Evolutionary conservation across 1,284 basidiomycete species (phyloP).

Genomic region (Pterula multifida): DNA sequence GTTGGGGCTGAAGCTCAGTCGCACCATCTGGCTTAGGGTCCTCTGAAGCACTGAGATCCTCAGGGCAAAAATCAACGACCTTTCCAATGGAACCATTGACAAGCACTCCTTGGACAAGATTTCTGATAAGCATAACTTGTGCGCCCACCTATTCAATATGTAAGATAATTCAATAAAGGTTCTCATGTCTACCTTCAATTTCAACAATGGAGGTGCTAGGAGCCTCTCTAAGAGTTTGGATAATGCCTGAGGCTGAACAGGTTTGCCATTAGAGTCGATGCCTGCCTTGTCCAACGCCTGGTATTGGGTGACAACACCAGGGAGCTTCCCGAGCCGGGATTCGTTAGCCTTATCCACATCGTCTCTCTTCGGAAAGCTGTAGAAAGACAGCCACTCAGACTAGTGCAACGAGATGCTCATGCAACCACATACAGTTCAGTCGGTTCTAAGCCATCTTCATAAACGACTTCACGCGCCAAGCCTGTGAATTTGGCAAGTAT

Average conservation of each 20-base stretch:
- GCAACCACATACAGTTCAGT: constrained; percentile 42
- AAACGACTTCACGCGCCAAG: constrained; percentile 33
- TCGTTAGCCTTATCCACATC: constrained; percentile 20
- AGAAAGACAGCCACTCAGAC: not conserved
- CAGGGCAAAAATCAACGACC: not conserved
- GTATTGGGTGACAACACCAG: constrained; percentile 7
- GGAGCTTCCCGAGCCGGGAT: constrained; percentile 15
- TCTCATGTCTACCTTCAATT: not conserved
- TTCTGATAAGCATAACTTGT: constrained; percentile 68
- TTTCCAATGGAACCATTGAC: constrained; percentile 59
- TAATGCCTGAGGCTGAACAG: not conserved
- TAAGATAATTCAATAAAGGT: not conserved
- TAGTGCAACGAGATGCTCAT: not conserved
- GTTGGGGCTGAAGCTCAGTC: not conserved
- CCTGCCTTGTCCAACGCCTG: constrained; percentile 12
- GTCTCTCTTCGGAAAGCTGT: constrained; percentile 18
- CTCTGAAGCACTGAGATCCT: not conserved
- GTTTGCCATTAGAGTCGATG: constrained; percentile 1
- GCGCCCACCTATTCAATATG: constrained; percentile 29
- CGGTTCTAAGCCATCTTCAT: constrained; percentile 46
- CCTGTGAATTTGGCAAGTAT: constrained; percentile 27
- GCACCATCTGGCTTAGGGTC: not conserved
- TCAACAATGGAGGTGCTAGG: not conserved
- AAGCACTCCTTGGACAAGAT: constrained; percentile 52
- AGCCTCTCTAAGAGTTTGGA: not conserved